A percentile compares a stretch with the other conserved stretches of the same genome.
These are phyloP conservation scores for Quercus glauca DNA, from an alignment of 306 rosid species.

Conservation along the genomic window DNA sequence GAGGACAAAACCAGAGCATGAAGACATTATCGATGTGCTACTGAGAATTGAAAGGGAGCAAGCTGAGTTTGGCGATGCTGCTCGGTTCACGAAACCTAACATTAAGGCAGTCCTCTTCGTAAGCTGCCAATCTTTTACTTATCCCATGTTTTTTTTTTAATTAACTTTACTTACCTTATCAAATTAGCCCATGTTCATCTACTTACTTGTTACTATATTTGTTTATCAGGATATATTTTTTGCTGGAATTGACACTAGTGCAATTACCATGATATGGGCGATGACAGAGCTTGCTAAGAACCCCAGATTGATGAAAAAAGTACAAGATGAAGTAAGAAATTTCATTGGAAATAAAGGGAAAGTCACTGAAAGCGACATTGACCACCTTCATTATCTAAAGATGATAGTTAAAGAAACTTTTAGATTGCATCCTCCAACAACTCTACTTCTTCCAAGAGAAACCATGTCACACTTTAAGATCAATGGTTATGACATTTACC, in stretches of 20 bases:
- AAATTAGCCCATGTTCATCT: no score
- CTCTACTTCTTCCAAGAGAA: slow-evolving; percentile 42
- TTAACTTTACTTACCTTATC: background rate
- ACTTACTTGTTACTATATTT: background rate
- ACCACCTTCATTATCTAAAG: slow-evolving; percentile 30
- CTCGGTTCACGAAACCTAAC: slow-evolving; percentile 3
- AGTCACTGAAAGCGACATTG: slow-evolving; percentile 24
- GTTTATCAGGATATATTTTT: background rate
- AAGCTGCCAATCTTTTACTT: background rate
- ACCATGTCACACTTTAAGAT: slow-evolving; percentile 18
- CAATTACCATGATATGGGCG: no score
- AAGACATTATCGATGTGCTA: no score
- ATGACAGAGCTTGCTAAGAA: no score
- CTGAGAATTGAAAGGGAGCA: no score
- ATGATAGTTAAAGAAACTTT: slow-evolving; percentile 40
- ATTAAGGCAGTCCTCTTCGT: slow-evolving; percentile 42
- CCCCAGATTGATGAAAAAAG: no score
- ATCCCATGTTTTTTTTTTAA: background rate
- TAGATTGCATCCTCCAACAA: slow-evolving; percentile 42
- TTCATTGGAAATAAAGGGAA: background rate
- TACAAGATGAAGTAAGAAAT: no score
- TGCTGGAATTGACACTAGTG: no score
- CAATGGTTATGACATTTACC: slow-evolving; percentile 22
- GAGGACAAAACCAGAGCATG: no score
- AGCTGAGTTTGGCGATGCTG: background rate